Conservation (phyloP, 139 green algal genomes). For the Chlorella sorokiniana region DNA sequence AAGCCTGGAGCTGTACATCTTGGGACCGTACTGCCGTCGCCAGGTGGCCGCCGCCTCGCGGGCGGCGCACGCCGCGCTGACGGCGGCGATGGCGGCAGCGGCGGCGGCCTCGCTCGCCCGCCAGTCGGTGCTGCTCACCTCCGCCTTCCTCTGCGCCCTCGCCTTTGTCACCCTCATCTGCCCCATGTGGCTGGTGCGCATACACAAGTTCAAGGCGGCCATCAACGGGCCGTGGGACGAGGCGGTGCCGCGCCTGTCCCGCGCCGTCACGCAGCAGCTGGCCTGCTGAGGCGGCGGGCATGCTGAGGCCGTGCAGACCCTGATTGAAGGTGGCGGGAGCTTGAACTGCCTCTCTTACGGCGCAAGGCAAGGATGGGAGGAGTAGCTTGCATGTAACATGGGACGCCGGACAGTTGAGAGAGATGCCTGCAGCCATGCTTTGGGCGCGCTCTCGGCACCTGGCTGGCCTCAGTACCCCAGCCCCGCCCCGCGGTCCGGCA, state of each 20-base stretch:
- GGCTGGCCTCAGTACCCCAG: neutral
- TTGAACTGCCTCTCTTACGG: neutral
- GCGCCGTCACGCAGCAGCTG: neutral
- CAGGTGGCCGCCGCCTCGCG: conserved; percentile 51
- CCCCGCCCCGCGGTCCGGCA: conserved; percentile 41
- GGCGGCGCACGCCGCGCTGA: conserved; percentile 50
- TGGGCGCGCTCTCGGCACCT: neutral
- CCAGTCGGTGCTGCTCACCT: conserved; percentile 46
- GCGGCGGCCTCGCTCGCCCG: conserved; percentile 38
- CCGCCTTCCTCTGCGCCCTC: conserved; percentile 23
- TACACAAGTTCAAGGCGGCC: conserved; percentile 90
- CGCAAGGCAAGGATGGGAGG: neutral
- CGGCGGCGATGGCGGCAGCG: conserved; percentile 29
- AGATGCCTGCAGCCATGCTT: no score
- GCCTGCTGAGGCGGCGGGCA: neutral
- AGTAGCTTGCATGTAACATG: no score
- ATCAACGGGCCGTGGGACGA: conserved; percentile 92
- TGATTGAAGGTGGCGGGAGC: neutral
- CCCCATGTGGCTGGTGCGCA: conserved; percentile 81
- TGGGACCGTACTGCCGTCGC: conserved; percentile 76
- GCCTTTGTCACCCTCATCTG: conserved; percentile 68
- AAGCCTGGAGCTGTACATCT: conserved; percentile 77
- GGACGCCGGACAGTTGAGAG: no score
- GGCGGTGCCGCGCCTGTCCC: conserved; percentile 61
- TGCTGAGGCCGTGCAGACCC: neutral